Evolutionary conservation across 306 rosid species (phyloP), one percentile per base, ranked within the genome.

Genomic region (Casuarina equisetifolia): DNA sequence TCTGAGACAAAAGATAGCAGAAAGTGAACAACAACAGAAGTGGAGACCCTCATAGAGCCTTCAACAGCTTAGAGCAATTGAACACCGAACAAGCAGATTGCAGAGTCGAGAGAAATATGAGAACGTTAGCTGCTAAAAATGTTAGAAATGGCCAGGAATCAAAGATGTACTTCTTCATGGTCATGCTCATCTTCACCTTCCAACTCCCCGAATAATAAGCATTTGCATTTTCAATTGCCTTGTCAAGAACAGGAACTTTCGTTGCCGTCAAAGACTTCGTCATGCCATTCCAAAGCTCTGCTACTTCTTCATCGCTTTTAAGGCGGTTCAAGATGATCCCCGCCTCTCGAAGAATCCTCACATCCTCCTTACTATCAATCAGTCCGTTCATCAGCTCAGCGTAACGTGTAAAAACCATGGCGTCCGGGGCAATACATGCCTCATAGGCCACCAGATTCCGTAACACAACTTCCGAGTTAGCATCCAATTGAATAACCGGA

Each of bases 361-460:
- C 78, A 4, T 74, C 78, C 36, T 74, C 78, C 50, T 45, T 57
- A 5, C 45, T 59, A 19, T 74, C 70, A 16, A 74, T 74, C 2
- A 74, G 44, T 15, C 78, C 70, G 6, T 74, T 74, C 70, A 74
- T 74, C 38, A 74, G 17, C 19, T 74, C 70, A 0, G 46, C 46
- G 55, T 59, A 74, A 42, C 70, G 78, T 32, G 78, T 59, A 3
- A 74, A 46, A 43, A 74, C 5, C 78, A 59, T 58, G 3, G 12
- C 16, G 5, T 61, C 70, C 5, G 58, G 58, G 2, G 51, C 78
- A 35, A 45, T 53, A 8, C 51, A 74, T 3, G 78, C 70, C 35
- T 74, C 70, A 17, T 58, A 74, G 3, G 78, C 78, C 16, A 74
- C 78, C 1, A 74, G 49, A 25, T 74, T 75, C n/a, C 71, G 7